phyloP scores from a whole-genome alignment of 176 grass and related monocot genomes.

The Carex kokanica region DNA sequence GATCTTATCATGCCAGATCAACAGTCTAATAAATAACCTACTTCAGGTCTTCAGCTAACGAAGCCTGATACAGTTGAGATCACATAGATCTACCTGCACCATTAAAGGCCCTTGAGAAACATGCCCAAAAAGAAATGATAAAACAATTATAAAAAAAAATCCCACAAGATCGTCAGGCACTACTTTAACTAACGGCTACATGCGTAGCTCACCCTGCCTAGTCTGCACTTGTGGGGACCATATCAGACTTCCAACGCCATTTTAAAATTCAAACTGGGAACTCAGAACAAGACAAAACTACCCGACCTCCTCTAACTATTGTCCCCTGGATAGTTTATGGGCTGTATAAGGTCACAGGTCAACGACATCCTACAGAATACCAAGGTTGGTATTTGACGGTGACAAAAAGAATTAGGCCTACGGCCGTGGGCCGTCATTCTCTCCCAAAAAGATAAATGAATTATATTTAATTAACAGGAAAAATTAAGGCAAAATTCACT shows the following conservation, averaged over 20 bases:
- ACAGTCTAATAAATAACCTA: slow-evolving; percentile 15
- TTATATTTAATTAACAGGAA: not conserved
- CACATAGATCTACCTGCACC: not conserved
- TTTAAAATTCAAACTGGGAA: slow-evolving; percentile 20
- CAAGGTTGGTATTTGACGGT: not conserved
- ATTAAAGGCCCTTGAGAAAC: slow-evolving; percentile 14
- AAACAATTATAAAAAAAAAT: not conserved
- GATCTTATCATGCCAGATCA: not conserved
- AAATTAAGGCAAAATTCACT: not conserved
- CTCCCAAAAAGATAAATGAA: not conserved
- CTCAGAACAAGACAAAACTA: not conserved
- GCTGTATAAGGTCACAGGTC: not conserved
- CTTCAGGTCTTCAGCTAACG: not conserved
- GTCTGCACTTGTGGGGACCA: not conserved
- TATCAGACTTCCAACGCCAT: not conserved
- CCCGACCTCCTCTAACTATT: not conserved
- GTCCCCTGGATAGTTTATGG: not conserved
- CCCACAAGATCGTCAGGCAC: not conserved
- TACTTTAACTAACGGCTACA: slow-evolving; percentile 21
- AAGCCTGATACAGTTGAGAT: not conserved
- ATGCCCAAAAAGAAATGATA: not conserved
- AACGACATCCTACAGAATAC: not conserved
- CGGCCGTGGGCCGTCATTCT: slow-evolving; percentile 8
- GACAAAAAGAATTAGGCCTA: not conserved
- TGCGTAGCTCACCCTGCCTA: not conserved